Evolutionary conservation across 2,329 filamentous ascomycete genomes (phyloP).

Genomic region (Leptographium radiaticola): DNA sequence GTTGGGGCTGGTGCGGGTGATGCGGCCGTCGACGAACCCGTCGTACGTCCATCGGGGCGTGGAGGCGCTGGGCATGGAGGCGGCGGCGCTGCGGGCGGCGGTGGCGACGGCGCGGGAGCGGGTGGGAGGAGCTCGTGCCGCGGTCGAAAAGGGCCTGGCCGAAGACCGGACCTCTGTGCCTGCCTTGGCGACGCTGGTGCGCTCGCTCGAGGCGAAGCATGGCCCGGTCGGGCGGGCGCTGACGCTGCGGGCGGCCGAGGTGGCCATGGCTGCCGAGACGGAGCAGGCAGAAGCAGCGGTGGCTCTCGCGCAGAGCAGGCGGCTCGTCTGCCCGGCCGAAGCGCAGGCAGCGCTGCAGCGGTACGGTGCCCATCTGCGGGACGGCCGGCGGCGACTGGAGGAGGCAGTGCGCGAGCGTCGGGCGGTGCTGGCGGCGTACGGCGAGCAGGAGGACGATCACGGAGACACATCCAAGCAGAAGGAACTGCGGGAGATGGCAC

Average conservation of each 20-base stretch:
- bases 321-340: constrained; percentile 32
- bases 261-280: constrained; percentile 29
- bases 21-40: constrained; percentile 36
- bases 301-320: constrained; percentile 21
- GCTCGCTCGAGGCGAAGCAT: constrained; percentile 41
- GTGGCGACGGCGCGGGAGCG: constrained; percentile 18
- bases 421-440: constrained; percentile 35
- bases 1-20: constrained; percentile 32
- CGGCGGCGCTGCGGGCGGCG: constrained; percentile 22
- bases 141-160: constrained; percentile 21
- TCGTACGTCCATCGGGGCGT: constrained; percentile 47
- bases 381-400: constrained; percentile 30
- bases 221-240: constrained; percentile 36
- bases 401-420: constrained; percentile 28
- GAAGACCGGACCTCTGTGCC: constrained; percentile 27
- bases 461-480: constrained; percentile 25
- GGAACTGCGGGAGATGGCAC: constrained; percentile 39
- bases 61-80: constrained; percentile 29
- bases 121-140: constrained; percentile 24
- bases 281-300: constrained; percentile 22
- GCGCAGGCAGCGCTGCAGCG: constrained; percentile 27
- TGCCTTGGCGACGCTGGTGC: constrained; percentile 30
- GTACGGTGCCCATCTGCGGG: constrained; percentile 35
- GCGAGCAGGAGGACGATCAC: constrained; percentile 21
- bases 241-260: constrained; percentile 34